Evolutionary conservation across 75 land plant species (phyloP), one percentile per base, ranked within the genome.

Genomic region (Cryptomeria japonica): DNA sequence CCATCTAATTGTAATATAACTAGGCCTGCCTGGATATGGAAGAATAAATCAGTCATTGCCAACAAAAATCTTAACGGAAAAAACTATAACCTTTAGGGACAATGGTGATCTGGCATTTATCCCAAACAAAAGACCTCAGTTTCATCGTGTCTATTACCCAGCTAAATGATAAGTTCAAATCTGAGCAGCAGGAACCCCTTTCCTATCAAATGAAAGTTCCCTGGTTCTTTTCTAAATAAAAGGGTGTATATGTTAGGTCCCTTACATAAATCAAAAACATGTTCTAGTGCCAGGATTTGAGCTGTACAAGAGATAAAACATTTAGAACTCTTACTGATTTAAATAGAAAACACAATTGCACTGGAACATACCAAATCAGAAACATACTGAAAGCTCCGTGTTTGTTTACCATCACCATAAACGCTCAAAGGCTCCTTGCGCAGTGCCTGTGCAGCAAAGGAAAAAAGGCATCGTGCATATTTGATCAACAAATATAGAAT

Each of bases 341-440:
- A 75, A 2, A 75, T 75, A 75, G 77, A 75, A 75, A 75, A 75
- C 2, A 75, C 3, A 31, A 72, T 72, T 31, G 37, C 32, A 79
- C 32, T 53, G 18, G 68, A 47, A 84, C 58, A 78, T 89, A 93
- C 95, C 90, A 93, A 87, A 90, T 93, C 95, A 44, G 94, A 87
- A 79, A 94, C 94, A 87, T 89, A 93, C 72, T 93, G 95, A 61
- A 94, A 93, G 61, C 95, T 94, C 72, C 95, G 55, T 14, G 95
- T 94, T 84, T 94, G 95, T 80, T 94, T 94, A 42, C 95, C 95
- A 92, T 94, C 94, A 42, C 95, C 95, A 89, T 94, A 94, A 1
- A 94, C 94, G 11, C 94, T 93, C 94, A 94, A 55, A 3, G 95
- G 94, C 88, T 94, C 89, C 77, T 90, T 93, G 2, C 95, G 89